phyloP scores from a whole-genome alignment of 768 basidiomycete genomes.

The Amanita subjunquillea region DNA sequence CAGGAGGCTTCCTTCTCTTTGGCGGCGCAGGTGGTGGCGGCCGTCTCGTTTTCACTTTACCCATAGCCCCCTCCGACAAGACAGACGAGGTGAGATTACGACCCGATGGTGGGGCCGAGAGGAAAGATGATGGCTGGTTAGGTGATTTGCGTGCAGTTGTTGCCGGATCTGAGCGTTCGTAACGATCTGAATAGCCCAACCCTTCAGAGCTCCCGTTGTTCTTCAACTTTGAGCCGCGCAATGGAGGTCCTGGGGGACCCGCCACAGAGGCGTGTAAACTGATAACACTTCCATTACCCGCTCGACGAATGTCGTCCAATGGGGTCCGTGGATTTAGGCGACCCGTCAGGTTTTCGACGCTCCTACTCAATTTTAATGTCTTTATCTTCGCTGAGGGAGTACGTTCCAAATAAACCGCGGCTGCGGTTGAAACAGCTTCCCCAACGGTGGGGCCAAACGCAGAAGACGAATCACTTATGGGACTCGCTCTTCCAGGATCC shows the following conservation, averaged over 20 bases:
- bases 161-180: not conserved
- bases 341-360: constrained; percentile 39
- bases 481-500: not conserved
- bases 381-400: constrained; percentile 27
- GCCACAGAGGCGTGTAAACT: constrained; percentile 21
- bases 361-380: constrained; percentile 52
- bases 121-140: not conserved
- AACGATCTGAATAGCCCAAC: not conserved
- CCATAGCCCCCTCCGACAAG: constrained; percentile 9
- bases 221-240: constrained; percentile 9
- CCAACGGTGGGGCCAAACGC: constrained; percentile 31
- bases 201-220: not conserved
- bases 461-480: constrained; percentile 15
- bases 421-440: constrained; percentile 27
- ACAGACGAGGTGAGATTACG: constrained; percentile 11
- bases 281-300: constrained; percentile 30
- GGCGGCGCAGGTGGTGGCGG: constrained; percentile 60
- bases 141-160: not conserved
- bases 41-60: constrained; percentile 21
- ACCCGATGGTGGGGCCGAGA: constrained; percentile 6
- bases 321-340: constrained; percentile 20
- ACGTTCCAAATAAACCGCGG: constrained; percentile 24
- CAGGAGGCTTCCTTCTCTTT: constrained; percentile 63
- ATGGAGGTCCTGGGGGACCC: constrained; percentile 1
- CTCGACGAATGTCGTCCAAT: constrained; percentile 22